phyloP scores from a whole-genome alignment of 1,139 yeast genomes.

The Kodamaea sp. region DNA sequence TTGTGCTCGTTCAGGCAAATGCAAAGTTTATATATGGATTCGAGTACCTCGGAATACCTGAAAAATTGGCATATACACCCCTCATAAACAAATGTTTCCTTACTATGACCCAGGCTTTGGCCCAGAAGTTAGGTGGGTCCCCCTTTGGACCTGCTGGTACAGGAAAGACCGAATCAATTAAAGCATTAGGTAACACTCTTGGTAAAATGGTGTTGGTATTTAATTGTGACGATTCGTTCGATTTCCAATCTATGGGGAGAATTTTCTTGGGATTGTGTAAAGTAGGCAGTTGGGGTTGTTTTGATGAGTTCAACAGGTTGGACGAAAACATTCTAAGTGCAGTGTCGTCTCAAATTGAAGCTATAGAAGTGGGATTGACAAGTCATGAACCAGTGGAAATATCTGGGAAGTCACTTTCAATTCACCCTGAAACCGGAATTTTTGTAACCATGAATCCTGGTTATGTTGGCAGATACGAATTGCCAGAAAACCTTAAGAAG shows the following conservation, averaged over 20 bases:
- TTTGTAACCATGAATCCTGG: slow-evolving; percentile 93
- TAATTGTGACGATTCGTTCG: slow-evolving; percentile 89
- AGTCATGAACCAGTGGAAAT: slow-evolving; percentile 39
- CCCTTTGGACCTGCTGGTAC: slow-evolving; percentile 98
- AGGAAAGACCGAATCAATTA: slow-evolving; percentile 91
- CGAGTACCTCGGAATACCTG: slow-evolving; percentile 80
- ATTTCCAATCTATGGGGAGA: slow-evolving; percentile 77
- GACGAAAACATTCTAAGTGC: slow-evolving; percentile 76
- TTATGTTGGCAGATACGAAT: slow-evolving; percentile 75
- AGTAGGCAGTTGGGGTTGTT: slow-evolving; percentile 94
- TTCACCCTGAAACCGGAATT: slow-evolving; percentile 63
- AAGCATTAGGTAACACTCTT: slow-evolving; percentile 76
- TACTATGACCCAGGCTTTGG: slow-evolving; percentile 73
- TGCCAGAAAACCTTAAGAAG: slow-evolving; percentile 86
- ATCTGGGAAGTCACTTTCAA: slow-evolving; percentile 43
- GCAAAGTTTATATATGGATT: slow-evolving; percentile 65
- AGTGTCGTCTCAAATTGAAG: slow-evolving; percentile 78
- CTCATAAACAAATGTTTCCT: slow-evolving; percentile 64
- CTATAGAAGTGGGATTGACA: slow-evolving; percentile 58
- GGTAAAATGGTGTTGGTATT: slow-evolving; percentile 86
- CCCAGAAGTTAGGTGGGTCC: slow-evolving; percentile 81
- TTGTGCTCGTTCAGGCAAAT: slow-evolving; percentile 56
- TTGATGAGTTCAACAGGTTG: slow-evolving; percentile 91
- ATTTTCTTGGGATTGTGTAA: slow-evolving; percentile 80
- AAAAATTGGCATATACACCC: slow-evolving; percentile 77